Evolutionary conservation across 73 alveolate species (phyloP), one percentile per base, ranked within the genome.

Genomic region (Breviolum minutum): DNA sequence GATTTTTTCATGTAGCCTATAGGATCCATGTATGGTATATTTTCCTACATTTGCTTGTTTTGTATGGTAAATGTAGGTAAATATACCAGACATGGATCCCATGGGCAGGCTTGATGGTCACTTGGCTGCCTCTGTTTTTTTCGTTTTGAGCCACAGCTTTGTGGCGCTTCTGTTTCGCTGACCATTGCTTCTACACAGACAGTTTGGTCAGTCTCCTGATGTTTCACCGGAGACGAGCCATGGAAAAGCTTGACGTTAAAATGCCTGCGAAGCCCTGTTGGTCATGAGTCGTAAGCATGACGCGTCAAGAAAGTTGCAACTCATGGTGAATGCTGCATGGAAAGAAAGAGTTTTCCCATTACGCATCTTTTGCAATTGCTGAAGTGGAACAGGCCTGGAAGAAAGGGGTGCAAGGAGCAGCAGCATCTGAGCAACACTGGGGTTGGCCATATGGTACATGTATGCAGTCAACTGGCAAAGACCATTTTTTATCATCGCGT

Each of bases 111-210:
- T 40, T 40, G 54, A 40, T n/a, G n/a, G n/a, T n/a, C n/a, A n/a
- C 48, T 20, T 40, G 76, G 27, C 63, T 22, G 86, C 92, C 76
- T 54, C 92, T 26, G 71, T 62, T 61, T 54, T 71, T 74, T 71
- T 83, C 62, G 60, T 66, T 27, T 66, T n/a, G 48, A 27, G 4
- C 62, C 76, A 22, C 73, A 61, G 92, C 92, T 83, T 81, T 11
- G 76, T 24, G 76, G 73, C 61, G 61, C 60, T 62, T 62, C 92
- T 83, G 62, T 83, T 76, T 22, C 92, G 32, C 92, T 83, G 76
- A 83, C 76, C 92, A 83, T 83, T 24, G 73, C 92, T 16, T 20
- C 71, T 81, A 60, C 71, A 30, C 63, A 48, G 88, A 80, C 88
- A 26, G 66, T 26, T 73, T 79, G 87, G 71, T 70, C 66, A 81